Conservation (phyloP, 495 filamentous ascomycete genomes). For the Amphirosellinia nigrospora region DNA sequence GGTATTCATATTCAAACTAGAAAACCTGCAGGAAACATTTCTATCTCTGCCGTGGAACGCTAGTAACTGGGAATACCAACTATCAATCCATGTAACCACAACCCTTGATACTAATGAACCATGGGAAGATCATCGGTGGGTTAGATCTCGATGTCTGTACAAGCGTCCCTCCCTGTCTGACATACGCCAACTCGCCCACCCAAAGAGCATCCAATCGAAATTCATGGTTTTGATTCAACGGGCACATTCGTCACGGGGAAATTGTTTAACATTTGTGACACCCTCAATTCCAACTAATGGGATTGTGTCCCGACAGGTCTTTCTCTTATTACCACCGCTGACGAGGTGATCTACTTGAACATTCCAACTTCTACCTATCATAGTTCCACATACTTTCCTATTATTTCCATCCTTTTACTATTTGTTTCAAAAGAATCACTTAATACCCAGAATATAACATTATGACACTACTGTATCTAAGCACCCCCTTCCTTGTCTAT, state of each 20-base stretch:
- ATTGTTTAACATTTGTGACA: neutral
- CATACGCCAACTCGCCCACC: neutral
- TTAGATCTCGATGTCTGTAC: neutral
- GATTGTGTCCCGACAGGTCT: neutral
- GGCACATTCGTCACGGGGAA: neutral
- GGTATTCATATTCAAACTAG: neutral
- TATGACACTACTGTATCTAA: neutral
- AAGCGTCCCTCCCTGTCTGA: neutral
- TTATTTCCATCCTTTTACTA: no score
- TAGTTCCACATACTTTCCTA: neutral
- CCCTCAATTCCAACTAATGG: neutral
- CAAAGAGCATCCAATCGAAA: neutral
- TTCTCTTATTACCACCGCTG: no score
- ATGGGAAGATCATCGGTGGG: neutral
- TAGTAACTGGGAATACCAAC: neutral
- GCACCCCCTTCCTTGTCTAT: neutral
- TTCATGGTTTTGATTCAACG: neutral
- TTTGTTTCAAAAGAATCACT: neutral
- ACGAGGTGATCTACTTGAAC: no score
- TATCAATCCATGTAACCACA: neutral
- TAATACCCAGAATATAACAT: neutral
- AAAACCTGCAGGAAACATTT: neutral
- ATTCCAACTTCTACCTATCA: neutral
- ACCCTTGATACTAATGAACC: neutral
- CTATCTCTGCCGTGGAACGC: no score